Conservation (phyloP, 495 filamentous ascomycete species). For the Gamarada debralockiae region DNA sequence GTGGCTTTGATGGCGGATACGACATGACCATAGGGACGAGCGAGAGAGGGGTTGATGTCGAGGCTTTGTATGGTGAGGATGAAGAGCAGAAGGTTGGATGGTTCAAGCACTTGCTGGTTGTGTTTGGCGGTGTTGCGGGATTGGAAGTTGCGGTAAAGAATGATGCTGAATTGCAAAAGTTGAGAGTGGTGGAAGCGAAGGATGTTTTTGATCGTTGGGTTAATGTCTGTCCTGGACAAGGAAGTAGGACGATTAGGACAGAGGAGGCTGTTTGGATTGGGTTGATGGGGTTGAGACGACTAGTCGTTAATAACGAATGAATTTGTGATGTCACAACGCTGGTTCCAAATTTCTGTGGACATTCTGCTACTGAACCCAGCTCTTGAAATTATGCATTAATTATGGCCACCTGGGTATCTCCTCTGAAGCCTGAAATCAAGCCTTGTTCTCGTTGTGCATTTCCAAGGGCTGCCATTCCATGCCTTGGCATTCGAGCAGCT, state of each 20-base stretch:
- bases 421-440: no score
- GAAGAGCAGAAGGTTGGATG: constrained; percentile 35
- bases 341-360: no score
- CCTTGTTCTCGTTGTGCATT: no score
- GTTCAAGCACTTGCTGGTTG: constrained; percentile 65
- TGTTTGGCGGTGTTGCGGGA: constrained; percentile 70
- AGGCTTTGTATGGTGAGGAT: constrained; percentile 32
- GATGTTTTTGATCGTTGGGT: constrained; percentile 77
- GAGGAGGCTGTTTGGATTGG: constrained; percentile 76
- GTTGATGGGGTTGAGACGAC: constrained; percentile 52
- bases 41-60: constrained; percentile 60
- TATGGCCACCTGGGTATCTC: no score
- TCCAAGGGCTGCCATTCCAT: no score
- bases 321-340: neutral
- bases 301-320: constrained; percentile 30
- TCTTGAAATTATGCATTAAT: no score
- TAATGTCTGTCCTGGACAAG: constrained; percentile 68
- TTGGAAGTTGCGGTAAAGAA: constrained; percentile 65
- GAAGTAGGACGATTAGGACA: constrained; percentile 71
- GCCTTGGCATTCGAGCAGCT: no score
- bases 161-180: constrained; percentile 53
- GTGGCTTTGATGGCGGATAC: constrained; percentile 59
- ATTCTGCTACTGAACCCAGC: no score
- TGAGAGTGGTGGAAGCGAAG: constrained; percentile 51
- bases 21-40: constrained; percentile 70